Evolutionary conservation across 1,139 yeast genomes (phyloP), one percentile per base, ranked within the genome.

Genomic region (Suhomyces terraborum): DNA sequence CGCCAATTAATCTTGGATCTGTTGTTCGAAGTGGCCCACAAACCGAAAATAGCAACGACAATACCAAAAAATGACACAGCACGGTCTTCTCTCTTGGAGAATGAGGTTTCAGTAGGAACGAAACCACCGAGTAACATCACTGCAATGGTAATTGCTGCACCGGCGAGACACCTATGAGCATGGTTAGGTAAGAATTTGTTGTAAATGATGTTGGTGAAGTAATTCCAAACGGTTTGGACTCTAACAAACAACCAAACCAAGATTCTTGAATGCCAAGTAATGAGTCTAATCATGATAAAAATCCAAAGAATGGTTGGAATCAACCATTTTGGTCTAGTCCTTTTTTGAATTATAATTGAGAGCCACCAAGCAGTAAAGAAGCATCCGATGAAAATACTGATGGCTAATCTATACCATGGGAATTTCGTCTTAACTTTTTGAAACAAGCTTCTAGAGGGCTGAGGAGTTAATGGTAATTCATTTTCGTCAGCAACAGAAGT

Each of bases 291-390:
- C 77, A 78, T 75, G 35, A 79, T 62, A 62, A 69, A 65, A 28
- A 75, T 67, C 77, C 80, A 80, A 34, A 80, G 54, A 27, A 79
- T 58, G 5, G 85, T 80, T 24, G 86, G 87, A 53, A 81, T 79
- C 54, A 81, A 73, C 86, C 87, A 81, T 50, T 73, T 55, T 51
- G 61, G 77, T 50, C 85, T 67, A 38, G 74, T 77, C 49, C 69
- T 69, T 4, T 71, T 58, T 56, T 80, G 86, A 42, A 72, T 75
- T 21, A 81, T 43, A 40, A 81, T 77, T 10, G 84, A 74, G 27
- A 80, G 56, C 85, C 85, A 81, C 86, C 86, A 81, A 4, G 82
- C 73, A 4, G 86, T 80, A 67, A 80, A 80, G 50, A 81, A 76
- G 31, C 65, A 58, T 1, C 73, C 77, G 25, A 61, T 44, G 28